These are phyloP conservation scores for Plasmopara halstedii DNA, from an alignment of 352 stramenopile species.

Conservation along the genomic window DNA sequence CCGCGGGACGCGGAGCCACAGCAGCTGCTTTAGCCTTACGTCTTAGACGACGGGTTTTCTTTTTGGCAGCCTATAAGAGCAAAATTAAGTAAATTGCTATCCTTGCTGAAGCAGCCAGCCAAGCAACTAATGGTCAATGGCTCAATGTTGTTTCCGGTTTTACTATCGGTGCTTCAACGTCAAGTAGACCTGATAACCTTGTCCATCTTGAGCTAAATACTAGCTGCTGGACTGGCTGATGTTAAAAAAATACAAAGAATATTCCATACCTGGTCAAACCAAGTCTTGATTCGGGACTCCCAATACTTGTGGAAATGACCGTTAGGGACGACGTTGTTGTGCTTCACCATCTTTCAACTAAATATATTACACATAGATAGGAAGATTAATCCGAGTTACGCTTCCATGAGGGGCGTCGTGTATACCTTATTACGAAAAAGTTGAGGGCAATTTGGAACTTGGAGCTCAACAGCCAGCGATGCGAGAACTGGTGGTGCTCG, in stretches of 20 bases:
- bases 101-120: background rate
- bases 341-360: constrained; percentile 94
- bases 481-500: constrained; percentile 76
- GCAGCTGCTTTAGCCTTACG: constrained; percentile 97
- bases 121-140: constrained; percentile 1
- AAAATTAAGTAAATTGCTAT: constrained; percentile 10
- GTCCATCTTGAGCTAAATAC: background rate
- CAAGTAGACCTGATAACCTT: background rate
- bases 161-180: background rate
- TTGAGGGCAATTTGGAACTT: constrained; percentile 89
- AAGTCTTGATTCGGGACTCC: constrained; percentile 94
- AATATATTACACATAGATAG: constrained; percentile 2
- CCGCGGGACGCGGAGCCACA: constrained; percentile 94
- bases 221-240: constrained; percentile 7
- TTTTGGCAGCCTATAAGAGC: constrained; percentile 93
- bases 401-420: background rate
- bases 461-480: constrained; percentile 31
- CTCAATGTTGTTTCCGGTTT: background rate
- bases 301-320: constrained; percentile 99
- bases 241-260: background rate
- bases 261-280: constrained; percentile 89
- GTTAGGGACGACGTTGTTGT: constrained; percentile 99
- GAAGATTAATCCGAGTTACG: background rate
- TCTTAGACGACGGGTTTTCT: constrained; percentile 91
- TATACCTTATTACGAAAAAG: constrained; percentile 78